phyloP scores from a whole-genome alignment of 2,329 filamentous ascomycete species.

The Talaromyces sp. region DNA sequence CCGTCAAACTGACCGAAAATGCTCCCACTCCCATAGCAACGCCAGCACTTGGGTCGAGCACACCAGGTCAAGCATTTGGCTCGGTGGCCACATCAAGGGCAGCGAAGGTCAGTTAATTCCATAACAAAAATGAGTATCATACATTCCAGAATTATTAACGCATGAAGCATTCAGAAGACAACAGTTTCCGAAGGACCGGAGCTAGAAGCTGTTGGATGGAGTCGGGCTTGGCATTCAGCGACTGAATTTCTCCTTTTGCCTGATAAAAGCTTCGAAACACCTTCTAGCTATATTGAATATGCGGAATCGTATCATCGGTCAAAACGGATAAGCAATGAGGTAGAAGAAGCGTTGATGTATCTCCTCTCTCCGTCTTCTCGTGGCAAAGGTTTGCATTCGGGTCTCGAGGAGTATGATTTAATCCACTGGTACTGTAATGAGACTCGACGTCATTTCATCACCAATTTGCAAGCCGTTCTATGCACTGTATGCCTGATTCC shows the following conservation, averaged over 20 bases:
- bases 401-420: conserved; percentile 26
- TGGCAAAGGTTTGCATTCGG: conserved; percentile 16
- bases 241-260: conserved; percentile 38
- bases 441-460: conserved; percentile 39
- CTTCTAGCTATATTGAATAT: conserved; percentile 21
- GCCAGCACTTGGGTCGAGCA: conserved; percentile 21
- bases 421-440: conserved; percentile 42
- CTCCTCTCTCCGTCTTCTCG: conserved; percentile 22
- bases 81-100: neutral
- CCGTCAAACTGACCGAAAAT: conserved; percentile 31
- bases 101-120: neutral
- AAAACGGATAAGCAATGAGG: conserved; percentile 27
- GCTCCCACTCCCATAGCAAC: conserved; percentile 24
- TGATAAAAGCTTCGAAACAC: conserved; percentile 28
- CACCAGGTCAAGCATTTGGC: conserved; percentile 17
- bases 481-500: conserved; percentile 25
- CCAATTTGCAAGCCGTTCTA: conserved; percentile 32
- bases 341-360: conserved; percentile 31
- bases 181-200: conserved; percentile 10
- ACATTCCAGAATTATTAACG: neutral
- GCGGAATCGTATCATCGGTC: conserved; percentile 23
- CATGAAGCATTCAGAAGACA: neutral
- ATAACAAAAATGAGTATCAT: neutral
- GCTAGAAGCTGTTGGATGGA: conserved; percentile 33
- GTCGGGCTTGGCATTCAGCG: conserved; percentile 38